Conservation (phyloP, 805 yeast genomes). For the Lachancea mirantina region DNA sequence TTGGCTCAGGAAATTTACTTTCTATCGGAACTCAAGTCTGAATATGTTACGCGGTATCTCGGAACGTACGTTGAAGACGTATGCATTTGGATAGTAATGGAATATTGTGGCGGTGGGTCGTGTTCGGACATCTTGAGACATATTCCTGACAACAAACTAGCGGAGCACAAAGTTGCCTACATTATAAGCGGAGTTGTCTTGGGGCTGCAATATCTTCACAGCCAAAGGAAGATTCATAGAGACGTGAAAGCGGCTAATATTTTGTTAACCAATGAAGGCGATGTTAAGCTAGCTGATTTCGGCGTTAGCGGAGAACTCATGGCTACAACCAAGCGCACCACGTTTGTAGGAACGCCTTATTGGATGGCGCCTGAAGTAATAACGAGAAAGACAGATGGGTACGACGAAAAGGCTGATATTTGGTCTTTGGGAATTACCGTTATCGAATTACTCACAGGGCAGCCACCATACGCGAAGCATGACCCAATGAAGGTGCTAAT, state of each 20-base stretch:
- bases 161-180: slow-evolving; percentile 53
- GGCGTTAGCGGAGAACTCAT: slow-evolving; percentile 86
- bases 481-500: slow-evolving; percentile 72
- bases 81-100: slow-evolving; percentile 87
- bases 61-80: slow-evolving; percentile 59
- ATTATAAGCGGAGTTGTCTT: slow-evolving; percentile 56
- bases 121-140: slow-evolving; percentile 64
- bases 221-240: slow-evolving; percentile 71
- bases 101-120: slow-evolving; percentile 92
- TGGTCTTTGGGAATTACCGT: slow-evolving; percentile 96
- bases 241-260: slow-evolving; percentile 90
- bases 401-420: slow-evolving; percentile 82
- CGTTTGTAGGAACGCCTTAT: slow-evolving; percentile 92
- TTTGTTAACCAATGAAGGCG: slow-evolving; percentile 59
- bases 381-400: slow-evolving; percentile 43
- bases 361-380: slow-evolving; percentile 99
- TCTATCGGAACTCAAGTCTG: slow-evolving; percentile 57
- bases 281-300: slow-evolving; percentile 81
- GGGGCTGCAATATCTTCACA: slow-evolving; percentile 74
- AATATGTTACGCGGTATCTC: slow-evolving; percentile 57
- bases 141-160: slow-evolving; percentile 39
- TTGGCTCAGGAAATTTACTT: slow-evolving; percentile 74
- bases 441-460: slow-evolving; percentile 75
- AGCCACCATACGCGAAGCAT: slow-evolving; percentile 67
- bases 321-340: slow-evolving; percentile 53